Percentiles rank a stretch among this genome's conserved stretches.
Evolutionary conservation across 2,329 filamentous ascomycete species (phyloP).

Genomic region (Fusarium subtropicale): DNA sequence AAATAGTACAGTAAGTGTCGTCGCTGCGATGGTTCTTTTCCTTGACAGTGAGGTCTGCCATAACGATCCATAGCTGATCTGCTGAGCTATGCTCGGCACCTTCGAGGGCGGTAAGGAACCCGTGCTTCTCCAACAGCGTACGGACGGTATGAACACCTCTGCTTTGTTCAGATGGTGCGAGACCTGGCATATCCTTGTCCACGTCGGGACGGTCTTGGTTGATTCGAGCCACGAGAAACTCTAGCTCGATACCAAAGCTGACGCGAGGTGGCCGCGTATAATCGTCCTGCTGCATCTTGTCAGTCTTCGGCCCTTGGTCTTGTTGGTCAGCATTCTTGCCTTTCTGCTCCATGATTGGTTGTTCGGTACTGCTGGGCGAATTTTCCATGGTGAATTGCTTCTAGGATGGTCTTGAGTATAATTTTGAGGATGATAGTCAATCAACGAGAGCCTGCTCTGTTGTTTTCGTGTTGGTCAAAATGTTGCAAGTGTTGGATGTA

Average conservation of each 20-base stretch:
- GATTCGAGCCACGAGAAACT: conserved; percentile 28
- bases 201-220: background rate
- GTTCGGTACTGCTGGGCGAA: background rate
- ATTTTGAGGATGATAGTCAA: background rate
- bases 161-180: background rate
- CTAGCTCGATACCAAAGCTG: conserved; percentile 41
- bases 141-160: background rate
- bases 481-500: background rate
- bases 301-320: background rate
- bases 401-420: background rate
- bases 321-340: background rate
- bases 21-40: background rate
- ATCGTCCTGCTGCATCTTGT: conserved; percentile 5
- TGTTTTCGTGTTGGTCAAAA: background rate
- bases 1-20: conserved; percentile 20
- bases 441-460: conserved; percentile 9
- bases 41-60: conserved; percentile 1
- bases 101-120: background rate
- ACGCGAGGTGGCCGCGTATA: conserved; percentile 31
- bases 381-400: background rate
- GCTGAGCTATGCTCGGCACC: background rate
- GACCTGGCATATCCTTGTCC: conserved; percentile 13
- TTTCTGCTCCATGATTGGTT: conserved; percentile 1
- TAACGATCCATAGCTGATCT: conserved; percentile 22
- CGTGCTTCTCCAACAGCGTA: conserved; percentile 5